Base-by-base conservation (phyloP, 192 early-diverging fungal genomes). In the Backusella luteola region DNA sequence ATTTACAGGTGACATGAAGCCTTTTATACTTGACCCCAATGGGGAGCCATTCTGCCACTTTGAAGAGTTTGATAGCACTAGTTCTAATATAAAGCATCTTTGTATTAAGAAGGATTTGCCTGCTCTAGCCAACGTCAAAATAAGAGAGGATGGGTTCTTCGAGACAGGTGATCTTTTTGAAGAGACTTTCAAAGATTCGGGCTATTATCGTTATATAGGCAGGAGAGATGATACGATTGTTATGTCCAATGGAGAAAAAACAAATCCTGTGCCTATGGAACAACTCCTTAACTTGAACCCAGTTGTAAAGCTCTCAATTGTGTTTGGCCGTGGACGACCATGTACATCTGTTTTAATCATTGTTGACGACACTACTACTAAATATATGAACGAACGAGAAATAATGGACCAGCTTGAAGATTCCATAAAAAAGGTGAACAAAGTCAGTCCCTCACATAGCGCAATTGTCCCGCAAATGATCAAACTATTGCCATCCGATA, bases 171-270 rank as follows among this genome's bases (percentile, higher is more conserved):
- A 81, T 53, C 34, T 81, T 23, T 76, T 76, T 39, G 36, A 19
- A 56, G 49, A 56, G 26, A 32, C n/a, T n/a, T 32, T 59, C 6
- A 26, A 29, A 19, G 15, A 56, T 41, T 36, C 75, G 2, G 70
- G 67, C 0, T 77, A 77, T 12, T 81, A 73, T 39, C 14, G 11
- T 19, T 66, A 76, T 26, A 21, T 67, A 42, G 81, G 81, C 8
- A 44, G 81, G 19, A 53, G 19, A 9, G 81, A 78, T 32, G 77
- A 82, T 68, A 73, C 70, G 2, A 29, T 63, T 9, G 4, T 35
- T 34, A 80, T 73, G 67, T 46, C 38, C 21, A 83, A 83, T 32
- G 81, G 81, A 23, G 77, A 83, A 38, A 79, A 83, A 66, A 83
- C 81, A 53, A 76, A 76, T 36, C 81, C 81, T 19, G 14, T 70